Evolutionary conservation across 257 asterid species (phyloP), one percentile per base, ranked within the genome.

Genomic region (Ilex aquifolium): DNA sequence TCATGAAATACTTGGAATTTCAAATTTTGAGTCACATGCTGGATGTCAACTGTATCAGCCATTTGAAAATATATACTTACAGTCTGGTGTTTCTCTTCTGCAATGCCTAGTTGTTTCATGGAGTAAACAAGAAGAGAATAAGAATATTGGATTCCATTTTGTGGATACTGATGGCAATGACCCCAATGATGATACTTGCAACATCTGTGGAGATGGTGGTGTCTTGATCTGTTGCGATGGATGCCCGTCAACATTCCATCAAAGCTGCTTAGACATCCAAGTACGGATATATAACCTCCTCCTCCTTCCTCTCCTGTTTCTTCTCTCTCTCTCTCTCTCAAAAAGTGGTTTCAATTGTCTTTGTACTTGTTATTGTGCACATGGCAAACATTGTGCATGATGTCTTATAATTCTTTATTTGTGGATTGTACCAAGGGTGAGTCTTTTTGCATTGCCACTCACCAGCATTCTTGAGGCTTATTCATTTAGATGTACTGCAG

Each of bases 231-330:
- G 99, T 70, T 89, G 99, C 54, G 97, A 92, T 67, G 66, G 95
- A 36, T 92, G 99, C 77, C 97, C 99, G 7, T 85, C 99, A 31
- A 92, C 99, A 17, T 92, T 92, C 76, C 99, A 92, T 75, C 84
- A 79, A 52, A 79, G 82, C 81, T 92, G 97, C 81, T 84, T 92
- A 79, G 74, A 63, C 66, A 83, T 85, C 72, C 63, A 87, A 65
- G 99, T 92, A 87, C 52, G 84, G 63, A 49, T 39, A 55, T 63
- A 10, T 15, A 62, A 17, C 66, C 50, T 59, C 50, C 64, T 42
- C 3, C 21, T 32, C 42, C 49, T 55, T 65, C 16, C 32, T 42
- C 51, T 40, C 56, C 10, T 21, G 27, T 21, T 13, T 54, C 44
- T 29, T 32, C 50, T 65, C 56, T 58, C 57, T 67, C 60, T 67